phyloP scores from a whole-genome alignment of 225 moss, liverwort and hornwort species.

The Rhytidiadelphus loreus region DNA sequence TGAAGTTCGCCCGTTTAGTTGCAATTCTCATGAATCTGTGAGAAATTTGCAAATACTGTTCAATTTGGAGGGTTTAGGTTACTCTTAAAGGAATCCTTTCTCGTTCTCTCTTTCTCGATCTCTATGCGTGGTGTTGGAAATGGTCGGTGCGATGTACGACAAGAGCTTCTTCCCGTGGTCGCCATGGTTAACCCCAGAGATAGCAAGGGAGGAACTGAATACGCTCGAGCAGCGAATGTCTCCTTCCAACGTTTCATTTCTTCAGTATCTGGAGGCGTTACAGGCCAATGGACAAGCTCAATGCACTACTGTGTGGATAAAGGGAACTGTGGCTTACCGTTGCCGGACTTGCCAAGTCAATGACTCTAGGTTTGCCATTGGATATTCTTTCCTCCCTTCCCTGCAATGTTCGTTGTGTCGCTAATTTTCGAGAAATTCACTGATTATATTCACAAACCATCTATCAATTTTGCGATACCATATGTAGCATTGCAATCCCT shows the following conservation, averaged over 20 bases:
- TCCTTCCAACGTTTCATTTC: conserved; percentile 7
- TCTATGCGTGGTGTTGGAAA: conserved; percentile 31
- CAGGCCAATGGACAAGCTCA: conserved; percentile 69
- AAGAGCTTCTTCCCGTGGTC: not conserved
- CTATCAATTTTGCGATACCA: not conserved
- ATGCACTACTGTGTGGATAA: conserved; percentile 86
- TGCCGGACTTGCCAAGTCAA: conserved; percentile 83
- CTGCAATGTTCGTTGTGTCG: not conserved
- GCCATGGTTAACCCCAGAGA: not conserved
- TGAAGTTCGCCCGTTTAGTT: not conserved
- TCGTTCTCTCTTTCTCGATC: not conserved
- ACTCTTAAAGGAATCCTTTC: not conserved
- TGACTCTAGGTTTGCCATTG: conserved; percentile 60
- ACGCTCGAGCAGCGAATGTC: conserved; percentile 19
- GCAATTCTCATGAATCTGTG: not conserved
- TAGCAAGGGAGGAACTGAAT: conserved; percentile 10
- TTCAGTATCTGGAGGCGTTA: conserved; percentile 22
- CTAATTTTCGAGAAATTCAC: not conserved
- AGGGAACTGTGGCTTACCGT: conserved; percentile 78
- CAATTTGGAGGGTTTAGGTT: not conserved
- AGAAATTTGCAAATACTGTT: not conserved
- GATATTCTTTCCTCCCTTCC: not conserved
- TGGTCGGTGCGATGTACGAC: conserved; percentile 13
- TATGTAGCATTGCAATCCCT: not conserved
- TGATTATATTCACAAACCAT: not conserved